A percentile compares a stretch with the other conserved stretches of the same genome.
Conservation (phyloP, 1,284 basidiomycete genomes). For the Trichosporon coremiiforme region DNA sequence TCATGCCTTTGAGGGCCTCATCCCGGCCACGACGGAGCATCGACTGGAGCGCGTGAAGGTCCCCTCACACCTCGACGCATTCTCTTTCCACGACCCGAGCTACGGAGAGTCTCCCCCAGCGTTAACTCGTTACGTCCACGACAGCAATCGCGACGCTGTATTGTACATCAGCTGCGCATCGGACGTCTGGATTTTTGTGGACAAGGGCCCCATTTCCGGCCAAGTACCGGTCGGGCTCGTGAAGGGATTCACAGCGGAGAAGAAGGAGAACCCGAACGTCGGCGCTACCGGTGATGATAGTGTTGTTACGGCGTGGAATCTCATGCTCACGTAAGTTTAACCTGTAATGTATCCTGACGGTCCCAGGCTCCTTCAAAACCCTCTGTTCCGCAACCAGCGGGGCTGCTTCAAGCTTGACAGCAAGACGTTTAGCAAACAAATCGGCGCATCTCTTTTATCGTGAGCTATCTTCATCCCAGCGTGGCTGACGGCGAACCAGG, state of each 20-base stretch:
- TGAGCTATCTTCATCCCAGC: constrained; percentile 21
- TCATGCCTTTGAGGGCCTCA: constrained; percentile 36
- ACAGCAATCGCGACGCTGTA: constrained; percentile 7
- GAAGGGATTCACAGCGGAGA: constrained; percentile 41
- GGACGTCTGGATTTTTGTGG: constrained; percentile 41
- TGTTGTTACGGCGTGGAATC: constrained; percentile 41
- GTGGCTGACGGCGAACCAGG: constrained; percentile 22
- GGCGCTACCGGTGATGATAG: constrained; percentile 33
- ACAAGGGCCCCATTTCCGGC: constrained; percentile 42
- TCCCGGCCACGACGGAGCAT: constrained; percentile 23
- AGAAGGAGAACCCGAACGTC: constrained; percentile 40
- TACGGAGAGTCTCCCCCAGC: constrained; percentile 17
- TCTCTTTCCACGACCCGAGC: constrained; percentile 36
- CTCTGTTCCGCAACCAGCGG: constrained; percentile 46
- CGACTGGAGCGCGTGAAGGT: constrained; percentile 40
- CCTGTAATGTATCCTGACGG: background rate
- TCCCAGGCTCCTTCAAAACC: constrained; percentile 44
- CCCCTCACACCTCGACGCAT: constrained; percentile 37
- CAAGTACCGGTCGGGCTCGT: constrained; percentile 42
- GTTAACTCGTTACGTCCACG: constrained; percentile 12
- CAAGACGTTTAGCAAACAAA: constrained; percentile 36
- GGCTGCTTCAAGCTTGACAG: constrained; percentile 49
- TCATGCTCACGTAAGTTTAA: constrained; percentile 43
- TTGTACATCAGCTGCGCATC: constrained; percentile 44
- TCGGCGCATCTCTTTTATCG: constrained; percentile 41